Evolutionary conservation across 345 rosid species (phyloP).

Genomic region (Dimocarpus longan): DNA sequence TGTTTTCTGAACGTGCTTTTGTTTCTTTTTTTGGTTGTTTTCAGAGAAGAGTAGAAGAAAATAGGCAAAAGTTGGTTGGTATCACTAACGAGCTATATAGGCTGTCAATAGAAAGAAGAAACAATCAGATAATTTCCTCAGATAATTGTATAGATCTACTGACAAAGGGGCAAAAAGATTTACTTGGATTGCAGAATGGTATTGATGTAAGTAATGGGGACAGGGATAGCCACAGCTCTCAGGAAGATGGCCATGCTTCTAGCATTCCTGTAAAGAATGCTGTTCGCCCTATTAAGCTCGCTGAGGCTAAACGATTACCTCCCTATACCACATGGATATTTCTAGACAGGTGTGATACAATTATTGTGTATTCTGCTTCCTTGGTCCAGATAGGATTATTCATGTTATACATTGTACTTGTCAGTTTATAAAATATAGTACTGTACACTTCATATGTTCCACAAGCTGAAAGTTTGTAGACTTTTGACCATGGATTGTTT

Average conservation of each 20-base stretch:
- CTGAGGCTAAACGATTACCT: conserved; percentile 77
- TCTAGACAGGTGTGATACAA: conserved; percentile 72
- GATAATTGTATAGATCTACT: conserved; percentile 56
- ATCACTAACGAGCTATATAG: conserved; percentile 55
- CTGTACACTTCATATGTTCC: not conserved
- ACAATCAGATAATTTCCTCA: conserved; percentile 31
- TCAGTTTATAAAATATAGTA: not conserved
- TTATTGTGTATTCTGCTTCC: conserved; percentile 13
- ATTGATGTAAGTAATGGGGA: conserved; percentile 53
- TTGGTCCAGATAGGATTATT: not conserved
- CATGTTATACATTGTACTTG: not conserved
- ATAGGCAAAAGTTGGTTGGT: conserved; percentile 57
- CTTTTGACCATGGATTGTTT: not conserved
- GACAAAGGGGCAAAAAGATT: conserved; percentile 77
- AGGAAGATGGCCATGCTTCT: conserved; percentile 59
- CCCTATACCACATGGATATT: conserved; percentile 98
- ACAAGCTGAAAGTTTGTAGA: not conserved
- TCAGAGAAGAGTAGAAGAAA: conserved; percentile 84
- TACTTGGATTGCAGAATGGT: conserved; percentile 63
- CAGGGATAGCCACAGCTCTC: conserved; percentile 48
- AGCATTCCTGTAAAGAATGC: conserved; percentile 75
- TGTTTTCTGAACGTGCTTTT: conserved; percentile 14
- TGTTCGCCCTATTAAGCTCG: conserved; percentile 73
- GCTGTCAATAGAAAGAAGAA: conserved; percentile 59
- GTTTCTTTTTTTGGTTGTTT: conserved; percentile 11